phyloP scores from a whole-genome alignment of 2,329 filamentous ascomycete genomes.

The Alternaria ventricosa region DNA sequence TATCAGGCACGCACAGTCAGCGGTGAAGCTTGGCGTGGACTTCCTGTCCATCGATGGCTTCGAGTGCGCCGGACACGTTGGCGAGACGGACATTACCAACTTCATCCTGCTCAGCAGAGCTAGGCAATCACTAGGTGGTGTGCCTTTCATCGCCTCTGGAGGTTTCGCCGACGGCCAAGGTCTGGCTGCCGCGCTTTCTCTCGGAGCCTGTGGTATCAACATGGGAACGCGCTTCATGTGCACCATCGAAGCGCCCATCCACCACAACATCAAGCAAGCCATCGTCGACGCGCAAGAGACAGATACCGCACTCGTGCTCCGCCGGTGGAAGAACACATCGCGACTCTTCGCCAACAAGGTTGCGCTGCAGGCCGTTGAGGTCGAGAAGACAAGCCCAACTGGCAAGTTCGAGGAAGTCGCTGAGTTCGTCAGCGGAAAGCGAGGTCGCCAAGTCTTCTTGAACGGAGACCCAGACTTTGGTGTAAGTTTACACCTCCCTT shows the following conservation, averaged over 20 bases:
- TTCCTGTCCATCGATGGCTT: slow-evolving; percentile 98
- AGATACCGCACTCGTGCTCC: slow-evolving; percentile 85
- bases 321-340: slow-evolving; percentile 92
- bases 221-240: slow-evolving; percentile 99
- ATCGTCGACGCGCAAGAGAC: slow-evolving; percentile 90
- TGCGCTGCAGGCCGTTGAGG: slow-evolving; percentile 76
- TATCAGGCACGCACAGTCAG: slow-evolving; percentile 89
- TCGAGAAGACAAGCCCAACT: slow-evolving; percentile 81
- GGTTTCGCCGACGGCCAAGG: slow-evolving; percentile 96
- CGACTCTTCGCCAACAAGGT: slow-evolving; percentile 92
- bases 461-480: slow-evolving; percentile 91
- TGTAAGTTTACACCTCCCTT: slow-evolving; percentile 28
- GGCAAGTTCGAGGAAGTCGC: slow-evolving; percentile 91
- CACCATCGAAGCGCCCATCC: slow-evolving; percentile 90
- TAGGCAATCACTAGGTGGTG: slow-evolving; percentile 74
- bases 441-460: slow-evolving; percentile 88
- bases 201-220: slow-evolving; percentile 94
- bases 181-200: slow-evolving; percentile 84
- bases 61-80: slow-evolving; percentile 91
- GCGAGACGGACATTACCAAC: slow-evolving; percentile 87
- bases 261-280: slow-evolving; percentile 89
- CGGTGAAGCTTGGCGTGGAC: slow-evolving; percentile 92
- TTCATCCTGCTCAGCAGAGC: slow-evolving; percentile 87
- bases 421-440: slow-evolving; percentile 85
- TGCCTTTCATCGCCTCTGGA: slow-evolving; percentile 94